These are phyloP conservation scores for Phytophthora fragariaefolia DNA, from an alignment of 352 stramenopile species.

Conservation along the genomic window DNA sequence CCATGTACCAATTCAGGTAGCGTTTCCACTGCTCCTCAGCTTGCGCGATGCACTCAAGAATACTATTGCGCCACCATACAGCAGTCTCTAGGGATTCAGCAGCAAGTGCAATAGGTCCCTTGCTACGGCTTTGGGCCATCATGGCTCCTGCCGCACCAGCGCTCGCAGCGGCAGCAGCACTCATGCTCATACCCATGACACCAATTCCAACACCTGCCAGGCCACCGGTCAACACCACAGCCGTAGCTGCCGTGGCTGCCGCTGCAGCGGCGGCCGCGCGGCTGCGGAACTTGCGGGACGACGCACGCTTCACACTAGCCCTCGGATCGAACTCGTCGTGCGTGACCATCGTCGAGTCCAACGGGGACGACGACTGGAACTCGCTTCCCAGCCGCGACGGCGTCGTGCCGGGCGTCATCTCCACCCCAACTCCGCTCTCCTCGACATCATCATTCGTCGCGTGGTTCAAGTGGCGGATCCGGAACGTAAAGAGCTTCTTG, in stretches of 20 bases:
- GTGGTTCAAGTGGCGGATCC: slow-evolving; percentile 73
- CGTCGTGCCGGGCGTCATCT: slow-evolving; percentile 31
- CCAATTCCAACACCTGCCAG: slow-evolving; percentile 80
- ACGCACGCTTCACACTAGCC: slow-evolving; percentile 51
- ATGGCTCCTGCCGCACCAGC: slow-evolving; percentile 73
- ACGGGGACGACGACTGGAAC: slow-evolving; percentile 43
- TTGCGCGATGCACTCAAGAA: slow-evolving; percentile 85
- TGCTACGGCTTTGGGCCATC: slow-evolving; percentile 74
- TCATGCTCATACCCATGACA: slow-evolving; percentile 84
- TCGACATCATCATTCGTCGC: slow-evolving; percentile 54
- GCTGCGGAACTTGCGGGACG: slow-evolving; percentile 65
- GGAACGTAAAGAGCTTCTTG: slow-evolving; percentile 87
- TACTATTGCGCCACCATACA: slow-evolving; percentile 87
- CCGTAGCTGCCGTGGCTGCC: slow-evolving; percentile 77
- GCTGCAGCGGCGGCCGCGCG: slow-evolving; percentile 70
- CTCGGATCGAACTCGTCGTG: slow-evolving; percentile 54
- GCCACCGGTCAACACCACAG: slow-evolving; percentile 79
- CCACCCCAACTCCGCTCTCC: slow-evolving; percentile 33
- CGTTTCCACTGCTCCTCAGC: slow-evolving; percentile 87
- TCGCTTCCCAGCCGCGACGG: slow-evolving; percentile 37
- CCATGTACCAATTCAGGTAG: slow-evolving; percentile 89
- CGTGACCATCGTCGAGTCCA: slow-evolving; percentile 27
- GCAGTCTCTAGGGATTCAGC: slow-evolving; percentile 86
- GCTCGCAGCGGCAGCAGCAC: slow-evolving; percentile 74
- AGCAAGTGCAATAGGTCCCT: slow-evolving; percentile 76